Conservation (phyloP, 2,329 filamentous ascomycete species). For the Xenoacremonium recifei region DNA sequence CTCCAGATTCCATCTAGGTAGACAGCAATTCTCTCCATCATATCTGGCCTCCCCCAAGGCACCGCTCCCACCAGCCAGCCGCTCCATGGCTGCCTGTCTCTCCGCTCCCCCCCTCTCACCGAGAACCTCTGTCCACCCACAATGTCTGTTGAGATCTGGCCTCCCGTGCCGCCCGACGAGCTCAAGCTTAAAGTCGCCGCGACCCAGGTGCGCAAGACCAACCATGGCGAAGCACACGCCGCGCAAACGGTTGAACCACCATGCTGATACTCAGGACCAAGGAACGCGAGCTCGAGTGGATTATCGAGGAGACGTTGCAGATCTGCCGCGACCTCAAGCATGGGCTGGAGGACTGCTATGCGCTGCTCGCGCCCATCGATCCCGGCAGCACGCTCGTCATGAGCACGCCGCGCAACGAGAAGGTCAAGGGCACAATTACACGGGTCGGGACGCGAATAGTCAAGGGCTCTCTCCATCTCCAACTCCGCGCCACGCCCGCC, state of each 20-base stretch:
- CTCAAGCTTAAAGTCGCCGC: slow-evolving; percentile 49
- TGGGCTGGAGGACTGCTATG: slow-evolving; percentile 85
- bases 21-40: too few relatives aligned
- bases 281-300: slow-evolving; percentile 55
- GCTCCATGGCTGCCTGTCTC: slow-evolving; percentile 24
- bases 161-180: slow-evolving; percentile 48
- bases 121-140: slow-evolving; percentile 13
- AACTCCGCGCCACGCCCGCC: slow-evolving; percentile 65
- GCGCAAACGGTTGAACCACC: background rate
- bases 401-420: slow-evolving; percentile 82
- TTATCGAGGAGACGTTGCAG: slow-evolving; percentile 48
- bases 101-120: slow-evolving; percentile 3
- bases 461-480: slow-evolving; percentile 80
- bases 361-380: slow-evolving; percentile 79
- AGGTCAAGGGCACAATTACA: slow-evolving; percentile 88
- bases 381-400: slow-evolving; percentile 86
- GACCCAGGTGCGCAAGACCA: slow-evolving; percentile 44
- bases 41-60: too few relatives aligned
- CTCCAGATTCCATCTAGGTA: too few relatives aligned
- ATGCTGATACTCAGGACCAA: slow-evolving; percentile 33
- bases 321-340: slow-evolving; percentile 51
- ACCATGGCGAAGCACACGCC: background rate
- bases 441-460: slow-evolving; percentile 87
- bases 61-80: too few relatives aligned
- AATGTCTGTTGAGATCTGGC: slow-evolving; percentile 62